phyloP scores from a whole-genome alignment of 192 early-diverging fungal genomes.

The Thoreauomyces humboldtii region DNA sequence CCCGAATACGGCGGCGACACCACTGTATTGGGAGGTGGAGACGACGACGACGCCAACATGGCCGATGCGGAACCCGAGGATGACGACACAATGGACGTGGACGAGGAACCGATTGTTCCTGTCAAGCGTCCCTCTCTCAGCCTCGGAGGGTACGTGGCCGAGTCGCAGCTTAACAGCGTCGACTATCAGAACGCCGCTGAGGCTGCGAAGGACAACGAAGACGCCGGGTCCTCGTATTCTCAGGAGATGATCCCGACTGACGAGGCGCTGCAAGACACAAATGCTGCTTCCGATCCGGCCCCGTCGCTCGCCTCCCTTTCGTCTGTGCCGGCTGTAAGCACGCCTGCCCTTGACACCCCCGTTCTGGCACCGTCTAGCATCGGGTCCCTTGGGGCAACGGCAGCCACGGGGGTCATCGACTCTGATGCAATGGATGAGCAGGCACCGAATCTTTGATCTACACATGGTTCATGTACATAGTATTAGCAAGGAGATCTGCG shows the following conservation, averaged over 20 bases:
- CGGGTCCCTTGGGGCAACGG: no score
- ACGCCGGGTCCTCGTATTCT: background rate
- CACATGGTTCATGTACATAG: no score
- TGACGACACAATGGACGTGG: constrained; percentile 23
- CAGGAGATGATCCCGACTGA: background rate
- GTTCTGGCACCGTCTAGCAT: no score
- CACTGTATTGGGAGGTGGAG: background rate
- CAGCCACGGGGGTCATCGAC: no score
- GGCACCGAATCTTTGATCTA: no score
- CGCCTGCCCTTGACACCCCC: no score
- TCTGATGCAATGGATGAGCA: no score
- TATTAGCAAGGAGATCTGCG: no score
- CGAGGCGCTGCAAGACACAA: no score
- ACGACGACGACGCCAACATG: constrained; percentile 24
- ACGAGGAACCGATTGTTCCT: constrained; percentile 12
- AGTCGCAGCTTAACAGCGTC: background rate
- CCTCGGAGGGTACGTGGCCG: background rate
- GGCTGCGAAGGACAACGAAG: background rate
- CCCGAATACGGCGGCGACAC: background rate
- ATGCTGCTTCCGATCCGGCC: no score
- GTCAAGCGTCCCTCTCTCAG: background rate
- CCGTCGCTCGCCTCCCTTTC: no score
- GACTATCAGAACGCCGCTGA: background rate
- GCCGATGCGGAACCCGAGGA: constrained; percentile 24
- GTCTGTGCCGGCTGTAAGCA: no score